phyloP scores from a whole-genome alignment of 2,329 filamentous ascomycete species.

The Fusarium duplospermum region DNA sequence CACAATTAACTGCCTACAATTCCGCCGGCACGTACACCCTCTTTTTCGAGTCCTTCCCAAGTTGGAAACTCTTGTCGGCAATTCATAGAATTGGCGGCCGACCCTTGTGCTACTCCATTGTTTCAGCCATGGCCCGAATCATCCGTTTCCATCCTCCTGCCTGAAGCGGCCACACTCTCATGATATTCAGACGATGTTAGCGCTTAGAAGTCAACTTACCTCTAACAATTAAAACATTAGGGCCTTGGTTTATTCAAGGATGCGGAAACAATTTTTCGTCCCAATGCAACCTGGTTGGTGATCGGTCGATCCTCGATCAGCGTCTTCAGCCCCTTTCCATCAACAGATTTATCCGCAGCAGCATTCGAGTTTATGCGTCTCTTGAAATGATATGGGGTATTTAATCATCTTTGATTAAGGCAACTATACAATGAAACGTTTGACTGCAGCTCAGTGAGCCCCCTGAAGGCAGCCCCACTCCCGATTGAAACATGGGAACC shows the following conservation, averaged over 20 bases:
- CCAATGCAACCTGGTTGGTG: background rate
- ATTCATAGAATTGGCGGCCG: background rate
- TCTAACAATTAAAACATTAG: background rate
- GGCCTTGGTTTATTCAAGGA: background rate
- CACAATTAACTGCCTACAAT: background rate
- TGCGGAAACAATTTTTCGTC: background rate
- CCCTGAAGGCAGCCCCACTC: background rate
- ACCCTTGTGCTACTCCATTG: conserved; percentile 1
- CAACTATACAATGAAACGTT: background rate
- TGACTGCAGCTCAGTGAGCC: background rate
- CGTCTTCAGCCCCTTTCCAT: background rate
- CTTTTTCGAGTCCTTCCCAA: background rate
- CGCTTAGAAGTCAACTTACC: conserved; percentile 5
- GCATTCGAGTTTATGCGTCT: background rate
- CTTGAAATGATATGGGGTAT: background rate
- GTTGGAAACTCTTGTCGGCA: background rate
- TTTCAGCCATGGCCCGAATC: background rate
- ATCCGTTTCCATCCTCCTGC: conserved; percentile 6
- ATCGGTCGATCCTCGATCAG: background rate
- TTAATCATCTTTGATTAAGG: background rate
- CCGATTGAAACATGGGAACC: background rate
- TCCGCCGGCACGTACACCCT: background rate
- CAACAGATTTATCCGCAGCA: background rate
- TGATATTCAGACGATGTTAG: background rate
- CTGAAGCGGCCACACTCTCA: background rate